Percentiles rank a stretch among this genome's conserved stretches.
These are phyloP conservation scores for Amylostereum chailletii DNA, from an alignment of 1,284 basidiomycete genomes.

Conservation along the genomic window DNA sequence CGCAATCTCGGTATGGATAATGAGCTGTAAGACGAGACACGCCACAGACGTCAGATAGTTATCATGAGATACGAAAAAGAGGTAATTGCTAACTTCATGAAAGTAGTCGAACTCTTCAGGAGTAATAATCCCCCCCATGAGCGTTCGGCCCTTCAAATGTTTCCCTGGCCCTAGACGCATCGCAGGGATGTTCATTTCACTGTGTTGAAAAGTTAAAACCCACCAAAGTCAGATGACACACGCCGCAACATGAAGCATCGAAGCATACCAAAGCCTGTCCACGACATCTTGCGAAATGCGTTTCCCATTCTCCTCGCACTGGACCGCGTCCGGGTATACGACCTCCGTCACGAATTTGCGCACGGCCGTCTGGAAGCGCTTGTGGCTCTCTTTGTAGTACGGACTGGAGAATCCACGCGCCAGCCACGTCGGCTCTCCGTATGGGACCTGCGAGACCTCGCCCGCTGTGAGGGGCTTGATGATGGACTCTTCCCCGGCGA, in stretches of 20 bases:
- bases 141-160: conserved; percentile 79
- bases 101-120: conserved; percentile 88
- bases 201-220: conserved; percentile 16
- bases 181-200: conserved; percentile 71
- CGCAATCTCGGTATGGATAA: conserved; percentile 82
- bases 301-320: conserved; percentile 77
- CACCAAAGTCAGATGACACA: background rate
- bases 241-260: conserved; percentile 1
- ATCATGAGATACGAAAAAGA: background rate
- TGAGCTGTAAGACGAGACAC: conserved; percentile 41
- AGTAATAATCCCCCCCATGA: conserved; percentile 80
- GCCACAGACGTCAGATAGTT: conserved; percentile 19
- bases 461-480: conserved; percentile 58
- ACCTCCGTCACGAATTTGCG: conserved; percentile 59
- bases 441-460: conserved; percentile 72
- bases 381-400: conserved; percentile 75
- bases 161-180: conserved; percentile 91
- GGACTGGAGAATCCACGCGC: conserved; percentile 72
- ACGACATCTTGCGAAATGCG: conserved; percentile 67
- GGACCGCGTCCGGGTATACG: conserved; percentile 53
- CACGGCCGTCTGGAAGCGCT: conserved; percentile 56
- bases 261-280: conserved; percentile 55
- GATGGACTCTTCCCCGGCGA: conserved; percentile 59
- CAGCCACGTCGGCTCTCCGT: conserved; percentile 88
- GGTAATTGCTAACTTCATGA: conserved; percentile 44